These are phyloP conservation scores for Tylopilus rubrobrunneus DNA, from an alignment of 768 basidiomycete genomes.

Conservation along the genomic window DNA sequence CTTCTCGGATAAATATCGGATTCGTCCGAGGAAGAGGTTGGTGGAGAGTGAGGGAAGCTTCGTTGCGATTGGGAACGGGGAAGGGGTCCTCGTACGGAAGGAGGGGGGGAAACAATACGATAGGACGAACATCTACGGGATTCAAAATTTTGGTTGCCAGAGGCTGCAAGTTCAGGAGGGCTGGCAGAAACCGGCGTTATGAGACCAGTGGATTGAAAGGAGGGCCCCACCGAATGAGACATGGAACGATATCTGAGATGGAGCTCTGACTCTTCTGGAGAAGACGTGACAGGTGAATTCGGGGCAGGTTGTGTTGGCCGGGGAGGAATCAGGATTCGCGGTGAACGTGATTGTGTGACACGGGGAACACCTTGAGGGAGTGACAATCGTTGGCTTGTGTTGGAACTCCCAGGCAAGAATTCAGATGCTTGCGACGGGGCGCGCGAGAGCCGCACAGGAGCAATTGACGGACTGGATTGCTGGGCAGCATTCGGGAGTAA, in stretches of 20 bases:
- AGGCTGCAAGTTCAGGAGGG: neutral
- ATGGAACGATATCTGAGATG: constrained; percentile 3
- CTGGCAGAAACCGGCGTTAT: constrained; percentile 7
- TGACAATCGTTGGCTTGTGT: neutral
- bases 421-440: constrained; percentile 6
- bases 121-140: neutral
- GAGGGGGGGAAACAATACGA: neutral
- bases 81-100: neutral
- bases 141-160: neutral
- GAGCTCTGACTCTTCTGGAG: constrained; percentile 14
- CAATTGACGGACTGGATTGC: neutral
- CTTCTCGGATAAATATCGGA: neutral
- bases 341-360: neutral
- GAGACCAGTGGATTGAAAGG: neutral
- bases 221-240: neutral
- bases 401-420: neutral
- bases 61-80: constrained; percentile 4
- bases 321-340: constrained; percentile 17
- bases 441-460: constrained; percentile 1
- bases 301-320: neutral
- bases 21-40: constrained; percentile 9
- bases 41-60: neutral
- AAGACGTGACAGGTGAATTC: constrained; percentile 15
- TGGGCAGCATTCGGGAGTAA: neutral
- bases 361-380: neutral